Base-by-base conservation (phyloP, 2,329 filamentous ascomycete genomes). In the Cladosporium cucumerinum region DNA sequence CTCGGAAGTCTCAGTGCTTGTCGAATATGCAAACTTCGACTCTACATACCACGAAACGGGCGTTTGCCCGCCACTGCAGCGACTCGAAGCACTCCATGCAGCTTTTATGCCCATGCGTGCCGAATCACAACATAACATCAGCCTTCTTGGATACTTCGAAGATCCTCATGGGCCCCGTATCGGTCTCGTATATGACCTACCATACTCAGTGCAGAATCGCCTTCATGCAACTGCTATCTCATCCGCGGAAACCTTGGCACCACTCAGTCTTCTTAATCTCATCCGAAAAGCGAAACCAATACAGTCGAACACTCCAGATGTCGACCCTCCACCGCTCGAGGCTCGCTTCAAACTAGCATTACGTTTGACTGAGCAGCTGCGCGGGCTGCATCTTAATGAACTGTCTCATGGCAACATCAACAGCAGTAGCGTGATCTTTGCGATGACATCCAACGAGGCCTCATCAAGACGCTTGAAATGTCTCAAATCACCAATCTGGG, bases 341-440 rank as follows among this genome's bases (percentile, higher is more conserved):
- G 87, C 89, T 65, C 91, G 91, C 71, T 93, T 92, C 72, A 85
- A 88, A 16, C 81, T 94, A 59, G 90, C 90, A 3, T 84, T 89
- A 61, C 91, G 91, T 68, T 81, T 93, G 3, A 86, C 86, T 34
- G 88, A 88, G 68, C 90, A 89, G 3, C 83, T 93, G 36, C 91
- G 90, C 71, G 88, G 90, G 68, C 81, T 93, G 75, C 90, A 93
- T 72, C 83, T 85, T 2, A 83, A 88, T 48, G 86, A 87, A 16
- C 85, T 92, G 61, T 85, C 84, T 7, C 91, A 93, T 74, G 89
- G 90, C 5, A 89, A 90, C 70, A 83, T 94, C 32, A 81, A 85
- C 57, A 87, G 87, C 69, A 84, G 82, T 48, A 91, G 89, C 66
- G 82, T 93, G 18, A 84, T 89, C 0, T 91, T 93, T 61, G 87